These are phyloP conservation scores for Nakazawaea ishiwadae DNA, from an alignment of 805 yeast species.

Conservation along the genomic window DNA sequence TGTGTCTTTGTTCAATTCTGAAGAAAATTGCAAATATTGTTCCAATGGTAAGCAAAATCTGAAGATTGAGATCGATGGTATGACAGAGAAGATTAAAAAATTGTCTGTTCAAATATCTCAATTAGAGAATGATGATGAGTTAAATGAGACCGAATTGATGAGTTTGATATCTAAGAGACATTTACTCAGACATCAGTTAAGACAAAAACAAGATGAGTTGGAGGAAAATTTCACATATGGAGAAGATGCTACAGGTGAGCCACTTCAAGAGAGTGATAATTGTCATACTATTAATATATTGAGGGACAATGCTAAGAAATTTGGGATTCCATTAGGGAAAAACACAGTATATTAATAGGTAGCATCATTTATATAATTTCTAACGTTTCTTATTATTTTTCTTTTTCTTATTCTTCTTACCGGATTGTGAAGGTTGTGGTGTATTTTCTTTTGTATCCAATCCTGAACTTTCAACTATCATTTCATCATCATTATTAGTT, in stretches of 20 bases:
- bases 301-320: conserved; percentile 10
- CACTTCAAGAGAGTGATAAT: conserved; percentile 6
- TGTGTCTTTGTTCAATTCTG: neutral
- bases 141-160: conserved; percentile 5
- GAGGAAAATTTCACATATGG: neutral
- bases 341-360: neutral
- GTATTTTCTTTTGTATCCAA: conserved; percentile 10
- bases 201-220: neutral
- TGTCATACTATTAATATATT: conserved; percentile 8
- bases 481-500: neutral
- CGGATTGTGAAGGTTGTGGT: conserved; percentile 4
- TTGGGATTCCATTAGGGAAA: conserved; percentile 8
- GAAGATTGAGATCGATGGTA: neutral
- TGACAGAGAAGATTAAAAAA: neutral
- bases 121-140: conserved; percentile 2
- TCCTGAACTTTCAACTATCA: conserved; percentile 5
- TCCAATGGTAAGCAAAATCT: neutral
- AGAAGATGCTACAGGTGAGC: neutral
- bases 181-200: neutral
- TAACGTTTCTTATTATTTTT: conserved; percentile 9
- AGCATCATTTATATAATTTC: too few relatives aligned
- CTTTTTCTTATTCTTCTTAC: conserved; percentile 6
- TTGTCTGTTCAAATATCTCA: conserved; percentile 1
- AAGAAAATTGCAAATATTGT: conserved; percentile 2
- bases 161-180: conserved; percentile 4